These are phyloP conservation scores for Arabidopsis arenosa DNA, from an alignment of 345 rosid genomes.

Conservation along the genomic window DNA sequence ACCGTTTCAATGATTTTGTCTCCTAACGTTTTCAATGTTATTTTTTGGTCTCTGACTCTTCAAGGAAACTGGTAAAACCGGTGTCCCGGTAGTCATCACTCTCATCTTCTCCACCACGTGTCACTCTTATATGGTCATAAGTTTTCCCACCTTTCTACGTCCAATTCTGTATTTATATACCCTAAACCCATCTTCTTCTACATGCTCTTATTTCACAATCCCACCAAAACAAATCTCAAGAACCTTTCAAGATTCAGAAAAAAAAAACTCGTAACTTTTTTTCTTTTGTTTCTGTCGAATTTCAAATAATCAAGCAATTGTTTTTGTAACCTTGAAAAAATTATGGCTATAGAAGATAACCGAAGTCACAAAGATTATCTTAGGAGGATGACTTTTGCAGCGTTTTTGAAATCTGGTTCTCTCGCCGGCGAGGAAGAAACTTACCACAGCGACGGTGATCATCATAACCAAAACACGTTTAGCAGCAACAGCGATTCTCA, in stretches of 20 bases:
- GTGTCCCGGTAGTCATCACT: background rate
- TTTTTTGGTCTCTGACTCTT: background rate
- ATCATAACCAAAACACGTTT: background rate
- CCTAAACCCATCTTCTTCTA: constrained; percentile 1
- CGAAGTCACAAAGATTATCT: constrained; percentile 29
- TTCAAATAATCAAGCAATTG: background rate
- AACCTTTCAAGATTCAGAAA: background rate
- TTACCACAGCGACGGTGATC: constrained; percentile 38
- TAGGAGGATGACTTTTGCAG: constrained; percentile 57
- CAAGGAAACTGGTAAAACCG: constrained; percentile 17
- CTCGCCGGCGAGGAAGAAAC: constrained; percentile 41
- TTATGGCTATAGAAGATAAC: constrained; percentile 33
- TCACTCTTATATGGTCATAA: background rate
- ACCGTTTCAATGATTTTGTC: background rate
- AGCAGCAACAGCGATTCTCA: constrained; percentile 41
- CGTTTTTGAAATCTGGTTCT: constrained; percentile 49
- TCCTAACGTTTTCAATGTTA: background rate
- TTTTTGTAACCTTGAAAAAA: background rate
- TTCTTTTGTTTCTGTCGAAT: too few species aligned
- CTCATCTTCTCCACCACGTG: constrained; percentile 28
- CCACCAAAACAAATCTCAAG: background rate
- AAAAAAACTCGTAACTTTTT: too few species aligned
- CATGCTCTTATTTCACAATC: background rate
- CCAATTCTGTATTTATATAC: constrained; percentile 30
- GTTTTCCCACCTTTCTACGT: constrained; percentile 5